Evolutionary conservation across 169 alveolate species (phyloP), one percentile per base, ranked within the genome.

Genomic region (Plasmodium knowlesi): DNA sequence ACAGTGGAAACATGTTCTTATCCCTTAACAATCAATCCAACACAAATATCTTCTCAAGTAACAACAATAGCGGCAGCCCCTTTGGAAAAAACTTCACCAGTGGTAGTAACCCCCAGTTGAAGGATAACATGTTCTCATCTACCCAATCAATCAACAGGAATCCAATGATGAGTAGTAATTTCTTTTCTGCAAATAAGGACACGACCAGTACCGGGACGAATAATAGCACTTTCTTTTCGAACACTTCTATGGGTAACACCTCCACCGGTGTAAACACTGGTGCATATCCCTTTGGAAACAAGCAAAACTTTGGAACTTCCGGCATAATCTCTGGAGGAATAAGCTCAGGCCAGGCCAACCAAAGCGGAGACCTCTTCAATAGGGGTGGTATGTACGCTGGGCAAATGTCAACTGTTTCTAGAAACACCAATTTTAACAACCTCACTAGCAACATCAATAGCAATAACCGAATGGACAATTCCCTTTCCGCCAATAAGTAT

Each of bases 141-240:
- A 1, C 90, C 10, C 76, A 67, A n/a, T 3, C 30, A 67, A 28
- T 67, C 37, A 34, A 43, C 28, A 67, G 37, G 54, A 89, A 89
- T 22, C 82, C 78, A 79, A 9, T 78, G 14, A 61, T 19, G 76
- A 89, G 82, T 70, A 79, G 46, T 70, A 89, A 79, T 79, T 79
- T 41, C 41, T 54, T 57, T 88, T 16, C 71, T 3, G 37, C 54
- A 72, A 84, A 50, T 82, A 82, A 84, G n/a, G 73, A 19, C 43
- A 34, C 10, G 50, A 67, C 14, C 22, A 10, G 30, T 37, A 70
- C 32, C 46, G 16, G 54, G 32, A 22, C 32, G n/a, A 39, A n/a
- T 37, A 71, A 16, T 71, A 46, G 28, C 53, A 16, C 53, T 39
- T 83, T 82, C 30, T 82, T 22, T 82, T 4, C 92, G 22, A 41